A percentile compares a stretch with the other conserved stretches of the same genome.
phyloP scores from a whole-genome alignment of 1,284 basidiomycete species.

The Trametes hirsuta region DNA sequence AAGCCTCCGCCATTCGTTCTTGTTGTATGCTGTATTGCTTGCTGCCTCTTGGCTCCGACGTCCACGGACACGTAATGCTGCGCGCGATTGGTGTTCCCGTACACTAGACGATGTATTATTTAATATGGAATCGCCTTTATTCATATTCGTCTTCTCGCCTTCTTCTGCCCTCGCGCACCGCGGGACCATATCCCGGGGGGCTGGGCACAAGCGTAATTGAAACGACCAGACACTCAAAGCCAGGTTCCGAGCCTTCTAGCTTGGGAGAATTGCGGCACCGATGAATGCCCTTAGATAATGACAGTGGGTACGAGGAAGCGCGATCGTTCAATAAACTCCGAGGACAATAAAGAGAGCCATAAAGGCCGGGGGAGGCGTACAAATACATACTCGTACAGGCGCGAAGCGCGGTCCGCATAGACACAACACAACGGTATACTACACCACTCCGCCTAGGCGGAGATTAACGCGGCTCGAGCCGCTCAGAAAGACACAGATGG shows the following conservation, averaged over 20 bases:
- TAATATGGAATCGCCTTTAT: too few relatives aligned
- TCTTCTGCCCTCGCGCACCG: neutral
- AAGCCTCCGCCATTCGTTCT: neutral
- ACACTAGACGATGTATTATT: conserved; percentile 1
- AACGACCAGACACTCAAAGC: too few relatives aligned
- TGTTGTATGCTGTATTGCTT: conserved; percentile 1
- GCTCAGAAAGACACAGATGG: neutral
- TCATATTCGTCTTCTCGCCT: neutral
- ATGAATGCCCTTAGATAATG: too few relatives aligned
- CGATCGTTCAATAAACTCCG: too few relatives aligned
- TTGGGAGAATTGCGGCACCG: too few relatives aligned
- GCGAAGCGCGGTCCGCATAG: neutral
- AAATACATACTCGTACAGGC: conserved; percentile 8
- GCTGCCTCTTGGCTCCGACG: neutral
- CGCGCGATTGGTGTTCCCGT: neutral
- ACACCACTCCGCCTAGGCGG: neutral
- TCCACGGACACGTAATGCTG: neutral
- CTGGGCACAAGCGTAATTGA: too few relatives aligned
- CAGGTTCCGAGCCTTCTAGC: too few relatives aligned
- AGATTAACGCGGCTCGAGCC: neutral
- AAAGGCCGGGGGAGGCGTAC: neutral
- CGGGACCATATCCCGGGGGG: too few relatives aligned
- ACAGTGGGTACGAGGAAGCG: too few relatives aligned
- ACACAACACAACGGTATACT: conserved; percentile 7
- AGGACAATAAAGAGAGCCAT: neutral